Base-by-base conservation (phyloP, 805 yeast genomes). In the Candida fluviatilis region DNA sequence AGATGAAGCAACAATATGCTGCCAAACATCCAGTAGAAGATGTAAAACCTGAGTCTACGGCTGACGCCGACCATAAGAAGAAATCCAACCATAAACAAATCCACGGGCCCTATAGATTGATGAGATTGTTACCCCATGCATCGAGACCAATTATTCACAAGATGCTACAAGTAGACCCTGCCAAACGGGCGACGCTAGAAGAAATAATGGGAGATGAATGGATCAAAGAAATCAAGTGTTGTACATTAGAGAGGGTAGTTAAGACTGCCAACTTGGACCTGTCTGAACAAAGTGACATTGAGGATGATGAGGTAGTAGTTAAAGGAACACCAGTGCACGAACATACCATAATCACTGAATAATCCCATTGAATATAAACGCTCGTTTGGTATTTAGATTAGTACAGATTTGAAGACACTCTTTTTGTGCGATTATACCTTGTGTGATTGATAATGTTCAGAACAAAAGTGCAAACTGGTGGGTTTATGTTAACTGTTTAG, bases 81-180 rank as follows among this genome's bases (percentile, higher is more conserved):
- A 49, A 65, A 25, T 33, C 59, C n/a, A 48, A 50, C 21, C 73
- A 67, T 49, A 77, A 76, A 48, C 81, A 79, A 45, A 78, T 84
- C 17, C 89, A 84, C 51, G 95, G 95, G 5, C 91, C 93, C 8
- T 85, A 85, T 61, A 69, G 95, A 55, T 64, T 85, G 47, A 77
- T 85, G 82, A 75, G 95, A 61, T 64, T 85, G 36, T 62, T 85
- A 26, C 95, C 95, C 4, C 95, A 85, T 57, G 89, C 91, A 5
- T 68, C 93, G 12, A 73, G 95, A 58, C 93, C 91, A 10, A 66
- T 85, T 8, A 68, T 85, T 21, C 80, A 84, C 17, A 70, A 63
- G 41, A 83, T 85, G 80, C 60, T 85, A 18, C 70, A 70, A 36
- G 66, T 82, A 12, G 86, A 84, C 46, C 80, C 84, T 8, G 40